Evolutionary conservation across 331 rosid genomes (phyloP), one percentile per base, ranked within the genome.

Genomic region (Acacia concinna): DNA sequence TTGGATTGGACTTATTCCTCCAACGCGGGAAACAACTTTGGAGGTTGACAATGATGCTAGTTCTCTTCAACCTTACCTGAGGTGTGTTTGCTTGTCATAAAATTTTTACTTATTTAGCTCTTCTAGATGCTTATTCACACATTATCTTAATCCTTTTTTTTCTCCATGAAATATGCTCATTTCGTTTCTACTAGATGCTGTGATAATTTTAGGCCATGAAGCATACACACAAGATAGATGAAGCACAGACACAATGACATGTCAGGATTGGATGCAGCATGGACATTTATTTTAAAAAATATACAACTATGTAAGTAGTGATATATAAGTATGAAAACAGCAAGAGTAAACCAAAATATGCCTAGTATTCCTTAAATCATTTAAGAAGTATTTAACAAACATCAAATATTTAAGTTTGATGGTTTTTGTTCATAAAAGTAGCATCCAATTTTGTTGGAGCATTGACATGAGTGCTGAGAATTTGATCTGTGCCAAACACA

Each of bases 1-100:
- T 73, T 91, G 93, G 95, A 82, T 86, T 84, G 98, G 98, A 84
- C 84, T 92, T 71, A 84, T 94, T 52, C 86, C 98, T 67, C 89
- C 94, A n/a, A 74, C 79, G 51, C 94, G 90, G 57, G 97, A 91
- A 85, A 82, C 87, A 81, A 86, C 95, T 59, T 87, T 88, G 75
- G 91, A 92, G 85, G 84, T 69, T 78, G 90, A 90, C 74, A 84
- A 81, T 84, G 95, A 84, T 75, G 79, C 83, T 68, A 81, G 79
- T 76, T 67, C 89, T 78, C 88, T 88, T 52, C 97, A 92, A 77
- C 91, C 95, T 81, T 86, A 89, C 74, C 75, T 84, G 84, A 91
- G 98, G 98, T 94, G 75, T 82, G 88, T 94, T 77, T 83, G 86
- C 59, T 65, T 70, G 57, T 49, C 62, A 44, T 68, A 30, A 73